A percentile compares a stretch with the other conserved stretches of the same genome.
phyloP scores from a whole-genome alignment of 495 filamentous ascomycete species.

The Margaritispora aquatica region DNA sequence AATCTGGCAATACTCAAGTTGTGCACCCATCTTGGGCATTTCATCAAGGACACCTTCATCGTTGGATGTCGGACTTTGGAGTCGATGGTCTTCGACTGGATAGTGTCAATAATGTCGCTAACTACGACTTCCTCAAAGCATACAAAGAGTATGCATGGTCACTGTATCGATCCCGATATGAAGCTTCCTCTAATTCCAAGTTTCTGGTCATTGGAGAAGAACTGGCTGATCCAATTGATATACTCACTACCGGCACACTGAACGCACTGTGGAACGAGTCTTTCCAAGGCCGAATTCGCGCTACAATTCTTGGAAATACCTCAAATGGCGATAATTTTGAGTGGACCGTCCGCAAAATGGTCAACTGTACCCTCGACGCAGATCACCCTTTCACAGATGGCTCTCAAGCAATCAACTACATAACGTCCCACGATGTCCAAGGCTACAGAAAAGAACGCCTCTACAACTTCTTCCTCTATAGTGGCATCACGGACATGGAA shows the following conservation, averaged over 20 bases:
- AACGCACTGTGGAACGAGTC: slow-evolving; percentile 30
- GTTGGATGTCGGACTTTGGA: slow-evolving; percentile 29
- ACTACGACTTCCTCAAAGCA: slow-evolving; percentile 26
- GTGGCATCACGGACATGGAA: slow-evolving; percentile 22
- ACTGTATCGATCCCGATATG: slow-evolving; percentile 17
- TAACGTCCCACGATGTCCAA: slow-evolving; percentile 30
- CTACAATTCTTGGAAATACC: slow-evolving; percentile 18
- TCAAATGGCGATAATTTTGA: slow-evolving; percentile 23
- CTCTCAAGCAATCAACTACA: slow-evolving; percentile 28
- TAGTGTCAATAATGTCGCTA: slow-evolving; percentile 29
- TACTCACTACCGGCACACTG: slow-evolving; percentile 19
- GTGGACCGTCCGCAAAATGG: slow-evolving; percentile 26
- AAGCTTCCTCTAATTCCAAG: slow-evolving; percentile 16
- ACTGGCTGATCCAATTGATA: slow-evolving; percentile 24
- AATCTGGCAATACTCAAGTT: slow-evolving; percentile 8
- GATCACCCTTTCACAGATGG: slow-evolving; percentile 23
- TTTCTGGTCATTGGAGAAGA: slow-evolving; percentile 31
- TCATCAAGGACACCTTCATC: slow-evolving; percentile 23
- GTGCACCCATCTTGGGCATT: slow-evolving; percentile 26
- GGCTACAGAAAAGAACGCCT: slow-evolving; percentile 24
- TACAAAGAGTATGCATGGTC: slow-evolving; percentile 26
- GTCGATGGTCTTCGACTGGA: slow-evolving; percentile 29
- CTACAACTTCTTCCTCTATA: slow-evolving; percentile 24
- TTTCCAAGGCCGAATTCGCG: slow-evolving; percentile 23
- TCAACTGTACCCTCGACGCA: slow-evolving; percentile 24